Conservation (phyloP, 805 yeast genomes). For the Suhomyces pyralidae region DNA sequence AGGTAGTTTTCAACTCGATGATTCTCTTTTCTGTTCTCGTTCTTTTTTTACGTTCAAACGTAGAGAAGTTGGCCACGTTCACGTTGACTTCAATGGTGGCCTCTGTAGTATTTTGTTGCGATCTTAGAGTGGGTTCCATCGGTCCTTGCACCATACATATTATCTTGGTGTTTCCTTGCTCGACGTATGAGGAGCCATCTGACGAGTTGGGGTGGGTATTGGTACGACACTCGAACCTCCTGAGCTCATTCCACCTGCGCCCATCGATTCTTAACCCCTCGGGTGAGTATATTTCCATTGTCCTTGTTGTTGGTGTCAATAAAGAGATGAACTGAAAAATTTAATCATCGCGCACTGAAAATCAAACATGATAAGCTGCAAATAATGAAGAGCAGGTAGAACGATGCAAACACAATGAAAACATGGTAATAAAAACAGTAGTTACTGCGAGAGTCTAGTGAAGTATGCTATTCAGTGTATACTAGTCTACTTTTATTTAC, state of each 20-base stretch:
- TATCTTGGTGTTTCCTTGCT: conserved; percentile 88
- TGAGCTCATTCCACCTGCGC: conserved; percentile 89
- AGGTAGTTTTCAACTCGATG: conserved; percentile 61
- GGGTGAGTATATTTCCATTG: conserved; percentile 79
- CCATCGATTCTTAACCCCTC: conserved; percentile 95
- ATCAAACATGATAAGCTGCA: background rate
- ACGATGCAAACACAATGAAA: no score
- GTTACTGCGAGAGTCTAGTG: no score
- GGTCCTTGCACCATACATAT: conserved; percentile 89
- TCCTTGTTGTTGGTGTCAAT: background rate
- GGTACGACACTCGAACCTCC: conserved; percentile 74
- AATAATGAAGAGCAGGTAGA: no score
- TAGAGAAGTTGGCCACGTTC: conserved; percentile 76
- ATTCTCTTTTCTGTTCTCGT: conserved; percentile 66
- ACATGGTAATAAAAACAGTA: no score
- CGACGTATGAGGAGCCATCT: conserved; percentile 90
- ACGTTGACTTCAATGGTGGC: conserved; percentile 64
- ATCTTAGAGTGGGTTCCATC: conserved; percentile 65
- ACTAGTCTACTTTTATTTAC: background rate
- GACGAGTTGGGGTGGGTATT: conserved; percentile 86
- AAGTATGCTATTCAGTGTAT: no score
- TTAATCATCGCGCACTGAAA: background rate
- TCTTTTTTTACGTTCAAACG: conserved; percentile 70
- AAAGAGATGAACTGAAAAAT: background rate
- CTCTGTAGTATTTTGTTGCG: conserved; percentile 47